Conservation (phyloP, 176 grass and related monocot genomes). For the Paspalum vaginatum region DNA sequence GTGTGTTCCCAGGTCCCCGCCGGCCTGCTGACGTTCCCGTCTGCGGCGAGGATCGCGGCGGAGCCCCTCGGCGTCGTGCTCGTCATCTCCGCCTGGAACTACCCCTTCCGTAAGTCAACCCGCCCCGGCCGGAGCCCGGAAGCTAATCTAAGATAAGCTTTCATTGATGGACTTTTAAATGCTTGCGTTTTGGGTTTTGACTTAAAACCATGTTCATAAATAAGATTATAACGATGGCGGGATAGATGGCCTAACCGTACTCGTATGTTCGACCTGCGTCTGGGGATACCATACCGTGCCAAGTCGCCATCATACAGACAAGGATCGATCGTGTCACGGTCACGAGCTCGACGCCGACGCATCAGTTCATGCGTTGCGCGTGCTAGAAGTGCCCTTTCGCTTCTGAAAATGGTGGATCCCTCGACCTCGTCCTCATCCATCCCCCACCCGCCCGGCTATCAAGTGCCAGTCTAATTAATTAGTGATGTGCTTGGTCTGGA, state of each 20-base stretch:
- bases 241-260: too few relatives aligned
- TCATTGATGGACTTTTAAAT: neutral
- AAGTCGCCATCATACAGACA: neutral
- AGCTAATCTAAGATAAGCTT: neutral
- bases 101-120: conserved; percentile 83
- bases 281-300: too few relatives aligned
- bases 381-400: neutral
- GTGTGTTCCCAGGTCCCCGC: conserved; percentile 48
- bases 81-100: conserved; percentile 89
- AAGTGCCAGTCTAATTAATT: too few relatives aligned
- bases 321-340: neutral
- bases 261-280: too few relatives aligned
- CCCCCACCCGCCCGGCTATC: too few relatives aligned
- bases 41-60: conserved; percentile 55
- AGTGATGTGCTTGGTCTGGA: too few relatives aligned
- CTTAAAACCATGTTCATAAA: neutral
- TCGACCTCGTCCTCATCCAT: too few relatives aligned
- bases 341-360: neutral
- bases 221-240: neutral
- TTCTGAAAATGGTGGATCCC: too few relatives aligned
- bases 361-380: neutral
- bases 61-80: conserved; percentile 85
- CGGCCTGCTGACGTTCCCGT: conserved; percentile 57
- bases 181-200: neutral
- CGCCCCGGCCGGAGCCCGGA: too few relatives aligned